Evolutionary conservation across 169 alveolate genomes (phyloP).

Genomic region (Miamiensis avidus): DNA sequence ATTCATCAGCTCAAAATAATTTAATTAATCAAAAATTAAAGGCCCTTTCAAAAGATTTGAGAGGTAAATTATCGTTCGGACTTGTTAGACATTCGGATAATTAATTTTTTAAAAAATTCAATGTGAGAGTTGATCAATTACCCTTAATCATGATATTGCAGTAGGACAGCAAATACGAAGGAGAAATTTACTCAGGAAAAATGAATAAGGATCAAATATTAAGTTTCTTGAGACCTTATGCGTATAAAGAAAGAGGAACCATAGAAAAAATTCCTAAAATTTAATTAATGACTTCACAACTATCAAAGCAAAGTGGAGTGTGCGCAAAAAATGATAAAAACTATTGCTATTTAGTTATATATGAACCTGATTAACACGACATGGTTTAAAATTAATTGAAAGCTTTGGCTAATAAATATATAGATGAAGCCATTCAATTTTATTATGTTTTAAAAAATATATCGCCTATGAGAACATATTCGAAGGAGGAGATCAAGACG

Average conservation of each 20-base stretch:
- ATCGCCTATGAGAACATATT: constrained; percentile 23
- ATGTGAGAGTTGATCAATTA: constrained; percentile 35
- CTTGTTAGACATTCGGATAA: constrained; percentile 70
- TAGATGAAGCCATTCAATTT: constrained; percentile 19
- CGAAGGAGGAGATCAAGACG: constrained; percentile 31
- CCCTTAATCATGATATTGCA: constrained; percentile 76
- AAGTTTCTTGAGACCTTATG: constrained; percentile 78
- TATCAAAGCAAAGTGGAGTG: constrained; percentile 50
- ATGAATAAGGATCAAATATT: constrained; percentile 62
- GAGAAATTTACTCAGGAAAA: constrained; percentile 66
- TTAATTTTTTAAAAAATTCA: constrained; percentile 52
- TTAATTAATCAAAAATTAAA: constrained; percentile 19
- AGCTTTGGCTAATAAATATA: constrained; percentile 13
- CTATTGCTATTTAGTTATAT: constrained; percentile 63
- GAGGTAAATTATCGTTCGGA: constrained; percentile 73
- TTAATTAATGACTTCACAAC: constrained; percentile 46
- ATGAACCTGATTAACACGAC: constrained; percentile 16
- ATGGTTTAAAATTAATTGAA: constrained; percentile 6
- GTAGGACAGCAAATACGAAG: constrained; percentile 45
- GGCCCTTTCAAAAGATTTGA: constrained; percentile 71
- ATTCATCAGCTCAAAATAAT: background rate
- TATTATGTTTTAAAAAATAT: constrained; percentile 25
- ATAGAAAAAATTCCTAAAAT: constrained; percentile 31
- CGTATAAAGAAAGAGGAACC: constrained; percentile 54
- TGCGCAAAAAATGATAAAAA: constrained; percentile 69